Base-by-base conservation (phyloP, 441 rosid species). In the Populus hybrid region DNA sequence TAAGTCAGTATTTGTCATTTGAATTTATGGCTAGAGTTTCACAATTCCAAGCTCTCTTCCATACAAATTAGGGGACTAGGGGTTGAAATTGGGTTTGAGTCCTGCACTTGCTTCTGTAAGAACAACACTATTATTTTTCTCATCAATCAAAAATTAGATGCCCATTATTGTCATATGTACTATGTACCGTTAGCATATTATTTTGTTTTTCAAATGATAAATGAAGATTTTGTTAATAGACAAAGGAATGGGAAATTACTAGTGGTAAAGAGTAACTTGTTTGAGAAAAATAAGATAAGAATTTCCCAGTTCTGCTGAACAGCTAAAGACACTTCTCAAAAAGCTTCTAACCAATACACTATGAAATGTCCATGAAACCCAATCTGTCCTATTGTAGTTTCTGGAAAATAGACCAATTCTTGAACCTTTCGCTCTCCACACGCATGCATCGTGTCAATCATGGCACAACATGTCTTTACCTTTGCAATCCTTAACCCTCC, bases 1-100 rank as follows among this genome's bases (percentile, higher is more conserved):
- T 53, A 85, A 40, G 75, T 80, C 86, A 70, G 65, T 78, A 61
- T 50, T n/a, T 67, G 67, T 74, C 50, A 78, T 80, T 74, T 61
- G 57, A 72, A 61, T 67, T 67, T 69, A 71, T 82, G 71, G 63
- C 32, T 30, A 30, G 32, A 30, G 32, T 30, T 30, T 30, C 32
- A 30, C 67, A 63, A 30, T 30, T 30, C 32, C 32, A 30, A 30
- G 32, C 32, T 30, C 32, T 7, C 6, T 53, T 42, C 50, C 50
- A 5, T 42, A 42, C 50, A 42, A 42, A 42, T 42, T 42, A 42
- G 50, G 14, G 50, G 50, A 42, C 14, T 11, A 10, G 50, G 50
- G 50, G 50, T 42, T 9, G 50, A 42, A 42, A 42, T 42, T 42
- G 50, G 50, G 50, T 42, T 42, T 42, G 50, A 42, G 50, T 42